These are phyloP conservation scores for Plantago ovata DNA, from an alignment of 257 asterid species.

Conservation along the genomic window DNA sequence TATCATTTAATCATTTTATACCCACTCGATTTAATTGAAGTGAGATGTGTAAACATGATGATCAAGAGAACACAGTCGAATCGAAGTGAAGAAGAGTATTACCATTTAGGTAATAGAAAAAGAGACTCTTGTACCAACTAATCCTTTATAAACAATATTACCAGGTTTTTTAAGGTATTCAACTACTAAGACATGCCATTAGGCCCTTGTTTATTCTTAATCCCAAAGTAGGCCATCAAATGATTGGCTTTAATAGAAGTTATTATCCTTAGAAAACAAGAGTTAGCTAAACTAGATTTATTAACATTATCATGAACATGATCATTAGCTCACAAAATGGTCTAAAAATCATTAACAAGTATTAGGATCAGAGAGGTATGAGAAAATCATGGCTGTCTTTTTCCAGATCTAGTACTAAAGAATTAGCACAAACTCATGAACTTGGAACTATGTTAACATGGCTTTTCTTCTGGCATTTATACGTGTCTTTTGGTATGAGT, in stretches of 20 bases:
- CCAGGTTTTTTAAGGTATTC: slow-evolving; percentile 4
- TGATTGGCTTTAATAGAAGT: slow-evolving; percentile 34
- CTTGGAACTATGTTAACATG: slow-evolving; percentile 30
- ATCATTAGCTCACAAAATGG: slow-evolving; percentile 32
- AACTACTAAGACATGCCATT: slow-evolving; percentile 18
- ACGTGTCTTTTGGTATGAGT: slow-evolving; percentile 47
- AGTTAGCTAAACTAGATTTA: slow-evolving; percentile 11
- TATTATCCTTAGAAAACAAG: background rate
- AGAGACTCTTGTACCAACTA: background rate
- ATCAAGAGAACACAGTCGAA: too few relatives aligned
- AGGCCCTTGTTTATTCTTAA: slow-evolving; percentile 13
- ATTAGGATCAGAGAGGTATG: slow-evolving; percentile 32
- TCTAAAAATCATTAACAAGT: slow-evolving; percentile 11
- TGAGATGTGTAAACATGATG: too few relatives aligned
- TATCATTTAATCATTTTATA: too few relatives aligned
- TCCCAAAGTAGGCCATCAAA: slow-evolving; percentile 29
- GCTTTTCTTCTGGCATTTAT: slow-evolving; percentile 34
- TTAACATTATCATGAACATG: slow-evolving; percentile 39
- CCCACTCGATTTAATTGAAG: too few relatives aligned
- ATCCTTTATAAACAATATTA: background rate
- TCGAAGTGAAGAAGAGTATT: too few relatives aligned
- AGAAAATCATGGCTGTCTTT: slow-evolving; percentile 56
- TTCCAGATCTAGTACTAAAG: slow-evolving; percentile 32
- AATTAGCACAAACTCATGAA: slow-evolving; percentile 27
- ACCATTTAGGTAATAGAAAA: too few relatives aligned